These are phyloP conservation scores for Neurospora sp. DNA, from an alignment of 495 filamentous ascomycete species.

Conservation along the genomic window DNA sequence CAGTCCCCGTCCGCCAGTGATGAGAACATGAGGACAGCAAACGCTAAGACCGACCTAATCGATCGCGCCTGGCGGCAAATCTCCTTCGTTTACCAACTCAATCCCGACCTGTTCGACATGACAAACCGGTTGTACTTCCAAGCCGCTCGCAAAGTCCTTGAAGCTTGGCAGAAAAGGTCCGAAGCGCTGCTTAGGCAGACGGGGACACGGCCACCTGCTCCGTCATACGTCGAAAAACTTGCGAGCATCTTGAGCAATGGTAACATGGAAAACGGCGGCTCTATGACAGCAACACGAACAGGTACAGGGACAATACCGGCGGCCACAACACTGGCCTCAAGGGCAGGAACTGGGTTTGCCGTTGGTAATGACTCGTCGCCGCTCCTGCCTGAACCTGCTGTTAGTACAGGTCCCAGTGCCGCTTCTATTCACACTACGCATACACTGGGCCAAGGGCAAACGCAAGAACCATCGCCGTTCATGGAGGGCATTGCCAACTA, in stretches of 20 bases:
- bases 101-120: constrained; percentile 35
- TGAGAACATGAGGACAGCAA: not conserved
- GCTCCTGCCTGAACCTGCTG: not conserved
- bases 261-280: not conserved
- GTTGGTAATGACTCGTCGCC: not conserved
- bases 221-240: constrained; percentile 28
- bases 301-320: not conserved
- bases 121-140: constrained; percentile 29
- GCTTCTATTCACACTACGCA: not conserved
- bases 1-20: not conserved
- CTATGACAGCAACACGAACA: not conserved
- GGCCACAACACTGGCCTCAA: not conserved
- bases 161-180: constrained; percentile 37
- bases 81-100: constrained; percentile 28
- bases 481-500: not conserved
- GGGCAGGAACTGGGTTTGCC: not conserved
- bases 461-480: not conserved
- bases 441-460: not conserved
- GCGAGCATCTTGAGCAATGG: not conserved
- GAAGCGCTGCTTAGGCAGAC: constrained; percentile 13
- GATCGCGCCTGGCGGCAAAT: constrained; percentile 43
- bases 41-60: constrained; percentile 33
- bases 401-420: not conserved
- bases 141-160: constrained; percentile 34
- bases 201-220: constrained; percentile 16